Evolutionary conservation across 2,329 filamentous ascomycete genomes (phyloP).

Genomic region (Penicillium sp.): DNA sequence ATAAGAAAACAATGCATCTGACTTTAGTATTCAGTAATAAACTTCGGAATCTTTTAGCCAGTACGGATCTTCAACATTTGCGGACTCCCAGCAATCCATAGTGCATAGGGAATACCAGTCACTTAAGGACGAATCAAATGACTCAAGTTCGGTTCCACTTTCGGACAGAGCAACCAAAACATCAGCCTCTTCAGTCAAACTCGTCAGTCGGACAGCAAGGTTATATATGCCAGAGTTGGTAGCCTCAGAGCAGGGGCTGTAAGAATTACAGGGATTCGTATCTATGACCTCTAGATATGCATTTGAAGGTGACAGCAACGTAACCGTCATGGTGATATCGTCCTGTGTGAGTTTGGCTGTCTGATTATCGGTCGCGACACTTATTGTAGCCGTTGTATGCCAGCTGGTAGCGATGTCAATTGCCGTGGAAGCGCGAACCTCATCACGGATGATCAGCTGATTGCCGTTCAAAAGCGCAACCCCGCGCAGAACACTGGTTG

Average conservation of each 20-base stretch:
- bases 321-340: not conserved
- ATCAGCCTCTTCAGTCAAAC: not conserved
- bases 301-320: not conserved
- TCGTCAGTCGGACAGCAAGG: not conserved
- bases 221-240: conserved; percentile 4
- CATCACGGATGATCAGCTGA: not conserved
- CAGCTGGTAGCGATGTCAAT: not conserved
- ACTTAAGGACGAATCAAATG: not conserved
- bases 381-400: not conserved
- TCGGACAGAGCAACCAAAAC: not conserved
- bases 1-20: no score
- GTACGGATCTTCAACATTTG: not conserved
- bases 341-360: not conserved
- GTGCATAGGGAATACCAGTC: not conserved
- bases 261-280: conserved; percentile 2
- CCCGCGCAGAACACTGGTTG: not conserved
- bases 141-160: not conserved
- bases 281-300: not conserved
- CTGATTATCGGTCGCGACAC: not conserved
- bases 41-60: not conserved
- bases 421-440: not conserved
- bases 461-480: not conserved
- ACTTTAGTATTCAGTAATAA: conserved; percentile 10
- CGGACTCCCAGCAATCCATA: not conserved
- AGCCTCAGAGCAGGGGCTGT: not conserved